Evolutionary conservation across 2,329 filamentous ascomycete genomes (phyloP).

Genomic region (Byssoonygena ceratinophila): DNA sequence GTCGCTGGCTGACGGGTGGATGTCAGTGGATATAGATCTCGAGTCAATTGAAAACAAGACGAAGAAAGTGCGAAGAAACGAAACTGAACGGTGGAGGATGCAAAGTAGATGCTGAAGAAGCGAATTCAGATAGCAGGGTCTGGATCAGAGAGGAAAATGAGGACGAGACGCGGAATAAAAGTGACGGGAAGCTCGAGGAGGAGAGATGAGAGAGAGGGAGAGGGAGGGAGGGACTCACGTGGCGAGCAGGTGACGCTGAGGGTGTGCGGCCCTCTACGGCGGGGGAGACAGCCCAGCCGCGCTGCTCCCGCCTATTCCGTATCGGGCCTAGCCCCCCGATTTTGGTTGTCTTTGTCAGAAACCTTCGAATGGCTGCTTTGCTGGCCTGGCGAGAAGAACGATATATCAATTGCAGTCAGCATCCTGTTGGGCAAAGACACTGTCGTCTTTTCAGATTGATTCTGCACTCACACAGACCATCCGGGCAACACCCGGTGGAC

Average conservation of each 20-base stretch:
- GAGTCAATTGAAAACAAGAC: slow-evolving; percentile 5
- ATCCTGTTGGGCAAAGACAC: no score
- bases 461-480: no score
- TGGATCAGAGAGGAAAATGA: not conserved
- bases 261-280: slow-evolving; percentile 7
- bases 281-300: not conserved
- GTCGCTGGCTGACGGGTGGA: slow-evolving; percentile 10
- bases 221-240: slow-evolving; percentile 14
- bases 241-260: slow-evolving; percentile 12
- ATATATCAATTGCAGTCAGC: no score
- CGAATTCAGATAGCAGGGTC: not conserved
- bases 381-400: no score
- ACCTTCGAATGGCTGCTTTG: no score
- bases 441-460: no score
- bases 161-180: slow-evolving; percentile 17
- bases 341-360: not conserved
- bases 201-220: slow-evolving; percentile 4
- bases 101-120: not conserved
- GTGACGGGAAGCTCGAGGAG: slow-evolving; percentile 11
- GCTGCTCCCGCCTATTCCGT: not conserved
- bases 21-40: slow-evolving; percentile 17
- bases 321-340: not conserved
- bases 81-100: not conserved
- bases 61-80: slow-evolving; percentile 2
- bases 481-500: no score